phyloP scores from a whole-genome alignment of 371 early-diverging fungal species.

The Mortierella sp. region DNA sequence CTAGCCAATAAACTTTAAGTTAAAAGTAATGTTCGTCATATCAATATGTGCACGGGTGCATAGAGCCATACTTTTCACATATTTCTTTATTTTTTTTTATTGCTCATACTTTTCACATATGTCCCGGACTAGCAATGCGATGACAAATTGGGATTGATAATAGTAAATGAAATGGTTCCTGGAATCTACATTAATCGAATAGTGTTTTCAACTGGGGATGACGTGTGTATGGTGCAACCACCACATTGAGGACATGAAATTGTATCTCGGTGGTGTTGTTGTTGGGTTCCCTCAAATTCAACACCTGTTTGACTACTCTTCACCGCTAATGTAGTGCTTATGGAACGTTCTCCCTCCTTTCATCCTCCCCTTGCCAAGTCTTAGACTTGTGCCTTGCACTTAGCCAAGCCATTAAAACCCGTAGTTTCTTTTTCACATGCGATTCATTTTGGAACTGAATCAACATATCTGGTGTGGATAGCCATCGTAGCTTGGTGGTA shows the following conservation, averaged over 20 bases:
- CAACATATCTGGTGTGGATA: background rate
- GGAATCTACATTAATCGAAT: background rate
- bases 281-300: no score
- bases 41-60: no score
- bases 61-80: no score
- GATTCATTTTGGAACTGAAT: background rate
- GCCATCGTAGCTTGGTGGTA: background rate
- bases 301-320: no score
- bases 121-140: background rate
- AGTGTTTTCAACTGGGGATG: background rate
- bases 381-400: background rate
- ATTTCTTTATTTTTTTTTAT: no score
- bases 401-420: no score
- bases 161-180: background rate
- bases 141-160: conserved; percentile 5
- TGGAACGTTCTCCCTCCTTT: no score
- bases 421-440: background rate
- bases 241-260: no score
- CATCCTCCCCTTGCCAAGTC: background rate
- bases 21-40: no score
- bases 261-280: no score
- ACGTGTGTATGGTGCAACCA: background rate
- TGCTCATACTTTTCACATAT: background rate
- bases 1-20: no score
- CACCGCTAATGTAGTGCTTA: no score